phyloP scores from a whole-genome alignment of 2,329 filamentous ascomycete species.

The Fusarium austroafricanum region DNA sequence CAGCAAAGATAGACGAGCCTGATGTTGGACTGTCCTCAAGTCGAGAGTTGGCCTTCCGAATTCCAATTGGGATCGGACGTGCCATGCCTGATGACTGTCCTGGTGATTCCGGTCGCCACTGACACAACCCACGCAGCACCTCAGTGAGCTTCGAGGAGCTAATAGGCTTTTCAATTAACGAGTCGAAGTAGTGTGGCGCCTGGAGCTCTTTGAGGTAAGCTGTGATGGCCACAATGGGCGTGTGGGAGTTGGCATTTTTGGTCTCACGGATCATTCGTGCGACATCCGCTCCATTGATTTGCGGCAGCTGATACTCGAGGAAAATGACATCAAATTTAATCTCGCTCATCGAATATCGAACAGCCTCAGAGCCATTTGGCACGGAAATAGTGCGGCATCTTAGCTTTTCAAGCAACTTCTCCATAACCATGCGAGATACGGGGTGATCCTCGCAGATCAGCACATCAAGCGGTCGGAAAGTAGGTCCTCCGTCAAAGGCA shows the following conservation, averaged over 20 bases:
- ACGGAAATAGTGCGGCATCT: constrained; percentile 95
- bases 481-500: constrained; percentile 82
- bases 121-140: constrained; percentile 86
- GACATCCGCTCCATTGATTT: constrained; percentile 94
- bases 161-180: constrained; percentile 94
- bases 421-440: constrained; percentile 98
- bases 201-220: constrained; percentile 98
- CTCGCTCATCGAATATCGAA: constrained; percentile 93
- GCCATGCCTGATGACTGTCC: constrained; percentile 60
- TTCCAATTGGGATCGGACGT: constrained; percentile 70
- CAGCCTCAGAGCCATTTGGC: constrained; percentile 88
- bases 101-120: constrained; percentile 85
- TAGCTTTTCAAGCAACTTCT: constrained; percentile 93
- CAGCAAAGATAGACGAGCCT: constrained; percentile 77
- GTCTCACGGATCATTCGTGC: constrained; percentile 98
- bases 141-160: constrained; percentile 92
- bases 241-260: constrained; percentile 93
- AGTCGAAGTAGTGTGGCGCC: constrained; percentile 95
- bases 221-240: constrained; percentile 95
- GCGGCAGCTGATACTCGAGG: constrained; percentile 94
- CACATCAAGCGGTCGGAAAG: constrained; percentile 91
- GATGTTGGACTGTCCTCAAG: constrained; percentile 87
- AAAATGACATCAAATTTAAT: constrained; percentile 99
- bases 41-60: constrained; percentile 72
- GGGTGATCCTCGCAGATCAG: constrained; percentile 98